phyloP scores from a whole-genome alignment of 1,284 basidiomycete species.

The Wallemia mellicola region DNA sequence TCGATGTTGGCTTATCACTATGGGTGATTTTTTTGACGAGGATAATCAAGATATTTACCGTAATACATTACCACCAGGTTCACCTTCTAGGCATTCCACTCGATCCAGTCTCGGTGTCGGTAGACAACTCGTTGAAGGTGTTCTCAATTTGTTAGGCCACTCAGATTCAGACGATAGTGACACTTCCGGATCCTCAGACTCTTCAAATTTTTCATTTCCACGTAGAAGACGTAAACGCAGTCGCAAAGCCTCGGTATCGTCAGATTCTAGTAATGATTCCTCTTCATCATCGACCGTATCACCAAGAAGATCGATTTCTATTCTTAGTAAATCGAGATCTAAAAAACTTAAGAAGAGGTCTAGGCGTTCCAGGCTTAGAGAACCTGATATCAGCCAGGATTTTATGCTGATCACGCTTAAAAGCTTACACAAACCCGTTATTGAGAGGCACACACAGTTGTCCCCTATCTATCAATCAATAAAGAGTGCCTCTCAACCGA shows the following conservation, averaged over 20 bases:
- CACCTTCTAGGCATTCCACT: background rate
- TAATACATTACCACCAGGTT: background rate
- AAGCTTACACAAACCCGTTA: background rate
- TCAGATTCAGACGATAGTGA: slow-evolving; percentile 1
- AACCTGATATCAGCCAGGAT: background rate
- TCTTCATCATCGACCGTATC: background rate
- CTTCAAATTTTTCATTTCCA: background rate
- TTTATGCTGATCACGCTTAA: background rate
- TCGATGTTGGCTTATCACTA: background rate
- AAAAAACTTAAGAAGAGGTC: background rate
- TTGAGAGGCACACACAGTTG: background rate
- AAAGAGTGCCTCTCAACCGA: background rate
- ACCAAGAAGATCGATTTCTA: background rate
- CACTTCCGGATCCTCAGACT: background rate
- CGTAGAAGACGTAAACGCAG: background rate
- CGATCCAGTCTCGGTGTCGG: background rate
- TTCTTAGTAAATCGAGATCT: background rate
- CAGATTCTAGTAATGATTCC: background rate
- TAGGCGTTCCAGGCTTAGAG: background rate
- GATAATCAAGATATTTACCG: background rate
- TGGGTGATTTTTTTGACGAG: background rate
- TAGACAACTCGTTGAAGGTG: background rate
- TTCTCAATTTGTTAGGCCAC: background rate
- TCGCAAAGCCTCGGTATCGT: background rate
- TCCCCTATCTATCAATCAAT: background rate